Base-by-base conservation (phyloP, 2,329 filamentous ascomycete species). In the Neopestalotiopsis rosae region DNA sequence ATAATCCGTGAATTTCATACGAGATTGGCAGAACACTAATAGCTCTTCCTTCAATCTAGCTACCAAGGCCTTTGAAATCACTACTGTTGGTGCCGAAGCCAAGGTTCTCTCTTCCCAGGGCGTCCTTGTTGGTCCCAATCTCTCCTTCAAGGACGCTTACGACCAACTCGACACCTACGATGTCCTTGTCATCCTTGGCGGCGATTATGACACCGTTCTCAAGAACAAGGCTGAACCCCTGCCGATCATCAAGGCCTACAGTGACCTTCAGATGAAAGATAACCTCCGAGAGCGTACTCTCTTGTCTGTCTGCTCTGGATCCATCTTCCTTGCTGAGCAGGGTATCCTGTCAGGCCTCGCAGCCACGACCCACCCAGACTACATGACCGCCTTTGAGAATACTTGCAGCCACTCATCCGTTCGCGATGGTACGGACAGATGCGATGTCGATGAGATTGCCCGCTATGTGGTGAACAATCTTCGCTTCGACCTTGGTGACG, bases 381-480 rank as follows among this genome's bases (percentile, higher is more conserved):
- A 86, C 82, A 87, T 94, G 75, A 94, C 93, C 79, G 91, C 89
- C 73, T 90, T 97, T 77, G 94, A 96, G 85, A 94, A 90, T 75
- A 82, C 94, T 74, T 94, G 92, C 85, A 92, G 92, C 79, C 90
- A 93, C 72, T 89, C 90, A 62, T 88, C 92, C 61, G 88, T 89
- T 69, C 86, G 90, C 71, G 90, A 93, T 79, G 85, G 92, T 73
- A 88, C 89, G 68, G 91, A 94, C 83, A 91, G 92, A 77, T 94
- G 92, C 75, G 93, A 96, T 77, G 92, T 96, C 72, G 88, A 95
- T 76, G 93, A 96, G 77, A 91, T 93, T 72, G 87, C 87, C 77
- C 88, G 93, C 77, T 97, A 96, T 78, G 93, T 97, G 24, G 94
- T 97, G 79, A 97, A 97, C 86, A 96, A 97, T 82, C 90, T 94